Base-by-base conservation (phyloP, 306 rosid species). In the Ceratonia siliqua region DNA sequence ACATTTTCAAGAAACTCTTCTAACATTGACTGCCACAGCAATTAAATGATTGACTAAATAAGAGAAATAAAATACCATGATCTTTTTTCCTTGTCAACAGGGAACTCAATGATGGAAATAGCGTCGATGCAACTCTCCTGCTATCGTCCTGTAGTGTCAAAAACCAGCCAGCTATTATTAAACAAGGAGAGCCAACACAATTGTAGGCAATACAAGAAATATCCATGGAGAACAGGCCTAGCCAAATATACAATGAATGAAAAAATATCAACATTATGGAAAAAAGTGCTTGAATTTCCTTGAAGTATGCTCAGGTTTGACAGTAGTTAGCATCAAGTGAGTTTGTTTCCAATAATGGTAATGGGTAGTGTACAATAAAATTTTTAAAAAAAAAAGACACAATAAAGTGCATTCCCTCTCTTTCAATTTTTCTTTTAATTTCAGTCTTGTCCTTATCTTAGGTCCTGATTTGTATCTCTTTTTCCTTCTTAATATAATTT, bases 31-130 rank as follows among this genome's bases (percentile, higher is more conserved):
- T 21, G 1, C 41, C 11, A 36, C 17, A 32, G 54, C 35, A 18
- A 12, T 49, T 30, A 68, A 72, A 57, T 70, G 68, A 50, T 70
- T 28, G 73, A 79, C 6, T 49, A 36, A 39, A 59, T 18, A 56
- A 62, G 49, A 78, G 52, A 62, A 76, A 27, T 25, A 72, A 61
- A 61, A 68, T 90, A 93, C 98, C 98, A 2, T 93, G 96, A 78
- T 93, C 98, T 81, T 91, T 93, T 74, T 93, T 93, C 77, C 97
- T 85, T 81, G 54, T 82, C 63, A 93, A 62, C 68, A 72, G n/a
- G 33, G 88, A 81, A 83, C 86, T 83, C 73, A 91, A 30, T 18
- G 93, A 78, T 42, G 98, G 98, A 88, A 93, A 93, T 74, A 93
- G 75, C 75, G 79, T 65, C 17, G 91, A 87, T 28, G 98, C 98